Conservation (phyloP, 2,329 filamentous ascomycete species). For the Penicillium sp. region DNA sequence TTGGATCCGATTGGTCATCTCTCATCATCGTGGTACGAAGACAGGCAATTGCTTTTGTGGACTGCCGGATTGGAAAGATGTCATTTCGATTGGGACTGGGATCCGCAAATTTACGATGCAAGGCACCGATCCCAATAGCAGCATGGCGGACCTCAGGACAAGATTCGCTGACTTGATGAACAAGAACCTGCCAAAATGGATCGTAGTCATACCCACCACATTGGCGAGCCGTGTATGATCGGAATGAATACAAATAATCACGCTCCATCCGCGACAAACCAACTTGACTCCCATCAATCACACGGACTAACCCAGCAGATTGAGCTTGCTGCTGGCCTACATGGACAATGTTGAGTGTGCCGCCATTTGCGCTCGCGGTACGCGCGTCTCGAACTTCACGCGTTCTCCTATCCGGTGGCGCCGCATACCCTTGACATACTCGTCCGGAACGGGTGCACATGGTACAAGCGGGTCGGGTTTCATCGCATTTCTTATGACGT, state of each 20-base stretch:
- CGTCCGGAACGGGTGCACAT: neutral
- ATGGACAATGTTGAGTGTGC: neutral
- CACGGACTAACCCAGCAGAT: neutral
- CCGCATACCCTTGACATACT: slow-evolving; percentile 1
- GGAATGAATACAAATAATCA: slow-evolving; percentile 3
- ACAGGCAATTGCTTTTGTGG: slow-evolving; percentile 3
- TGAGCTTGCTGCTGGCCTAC: neutral
- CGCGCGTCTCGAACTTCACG: slow-evolving; percentile 2
- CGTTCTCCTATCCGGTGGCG: neutral
- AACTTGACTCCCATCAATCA: neutral
- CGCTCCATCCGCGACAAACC: slow-evolving; percentile 6
- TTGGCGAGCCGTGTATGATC: neutral
- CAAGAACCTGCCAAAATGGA: slow-evolving; percentile 7
- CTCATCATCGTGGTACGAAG: neutral
- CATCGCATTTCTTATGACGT: slow-evolving; percentile 8
- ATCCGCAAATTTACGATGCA: slow-evolving; percentile 5
- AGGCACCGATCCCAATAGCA: slow-evolving; percentile 5
- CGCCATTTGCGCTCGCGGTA: neutral
- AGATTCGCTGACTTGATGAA: slow-evolving; percentile 4
- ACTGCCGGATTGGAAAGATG: slow-evolving; percentile 3
- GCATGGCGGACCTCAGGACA: slow-evolving; percentile 4
- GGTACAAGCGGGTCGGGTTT: slow-evolving; percentile 6
- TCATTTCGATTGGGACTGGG: neutral
- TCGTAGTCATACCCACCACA: slow-evolving; percentile 5
- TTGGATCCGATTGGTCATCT: neutral